A percentile compares a stretch with the other conserved stretches of the same genome.
Conservation (phyloP, 106 monocot species). For the Allium sativum region DNA sequence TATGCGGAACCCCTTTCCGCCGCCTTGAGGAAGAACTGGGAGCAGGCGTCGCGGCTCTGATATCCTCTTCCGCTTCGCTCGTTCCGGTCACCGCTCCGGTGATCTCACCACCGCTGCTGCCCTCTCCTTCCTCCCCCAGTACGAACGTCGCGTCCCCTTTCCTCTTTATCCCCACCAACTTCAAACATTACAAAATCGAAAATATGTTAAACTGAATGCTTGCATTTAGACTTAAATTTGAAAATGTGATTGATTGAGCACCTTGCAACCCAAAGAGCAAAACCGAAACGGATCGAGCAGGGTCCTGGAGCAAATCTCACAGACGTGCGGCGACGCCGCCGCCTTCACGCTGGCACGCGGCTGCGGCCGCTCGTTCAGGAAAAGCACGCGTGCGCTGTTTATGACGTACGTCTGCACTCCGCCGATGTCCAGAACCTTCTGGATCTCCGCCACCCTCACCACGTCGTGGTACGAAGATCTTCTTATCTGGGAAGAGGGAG, state of each 20-base stretch:
- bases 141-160: conserved; percentile 52
- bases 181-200: neutral
- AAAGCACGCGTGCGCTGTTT: conserved; percentile 79
- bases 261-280: conserved; percentile 90
- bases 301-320: conserved; percentile 74
- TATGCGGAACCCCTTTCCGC: conserved; percentile 61
- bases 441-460: conserved; percentile 67
- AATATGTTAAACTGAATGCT: no score
- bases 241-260: neutral
- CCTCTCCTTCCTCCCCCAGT: neutral
- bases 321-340: conserved; percentile 38
- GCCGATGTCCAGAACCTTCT: conserved; percentile 48
- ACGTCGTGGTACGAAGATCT: conserved; percentile 90
- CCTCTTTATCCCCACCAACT: conserved; percentile 58
- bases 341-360: conserved; percentile 21
- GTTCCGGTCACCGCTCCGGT: conserved; percentile 2
- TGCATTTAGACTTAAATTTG: no score
- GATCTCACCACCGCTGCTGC: neutral
- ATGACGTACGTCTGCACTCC: conserved; percentile 94
- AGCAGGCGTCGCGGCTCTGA: conserved; percentile 3
- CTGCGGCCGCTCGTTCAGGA: conserved; percentile 85
- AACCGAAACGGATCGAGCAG: conserved; percentile 71
- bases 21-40: conserved; percentile 13
- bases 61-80: conserved; percentile 8
- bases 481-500: conserved; percentile 39